Conservation (phyloP, 352 stramenopile species). For the Peronospora farinosa region DNA sequence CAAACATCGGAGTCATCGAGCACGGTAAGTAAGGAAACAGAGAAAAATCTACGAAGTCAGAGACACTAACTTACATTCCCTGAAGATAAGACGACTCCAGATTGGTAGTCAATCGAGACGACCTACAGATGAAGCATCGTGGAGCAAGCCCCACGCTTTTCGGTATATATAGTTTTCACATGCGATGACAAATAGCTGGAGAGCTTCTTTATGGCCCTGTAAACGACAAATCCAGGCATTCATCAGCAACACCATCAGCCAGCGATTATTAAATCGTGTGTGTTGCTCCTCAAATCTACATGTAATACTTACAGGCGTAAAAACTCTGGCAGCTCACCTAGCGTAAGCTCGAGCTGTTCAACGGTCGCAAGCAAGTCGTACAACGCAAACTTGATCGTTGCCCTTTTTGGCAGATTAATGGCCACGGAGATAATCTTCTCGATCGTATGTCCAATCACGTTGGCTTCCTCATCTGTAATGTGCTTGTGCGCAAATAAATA, state of each 20-base stretch:
- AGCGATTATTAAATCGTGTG: background rate
- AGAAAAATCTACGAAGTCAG: background rate
- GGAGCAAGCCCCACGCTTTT: background rate
- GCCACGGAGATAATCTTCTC: slow-evolving; percentile 17
- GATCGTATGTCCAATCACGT: slow-evolving; percentile 20
- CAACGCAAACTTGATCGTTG: slow-evolving; percentile 19
- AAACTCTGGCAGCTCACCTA: slow-evolving; percentile 15
- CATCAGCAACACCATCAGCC: slow-evolving; percentile 1
- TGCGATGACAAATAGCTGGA: slow-evolving; percentile 11
- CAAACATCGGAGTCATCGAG: background rate
- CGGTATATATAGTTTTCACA: background rate
- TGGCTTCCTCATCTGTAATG: slow-evolving; percentile 13
- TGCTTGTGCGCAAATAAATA: slow-evolving; percentile 29
- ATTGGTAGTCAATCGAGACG: background rate
- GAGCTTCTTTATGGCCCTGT: slow-evolving; percentile 8
- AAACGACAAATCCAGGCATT: background rate
- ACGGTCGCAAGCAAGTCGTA: slow-evolving; percentile 17
- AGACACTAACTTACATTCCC: background rate
- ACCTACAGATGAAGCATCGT: slow-evolving; percentile 4
- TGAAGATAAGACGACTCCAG: background rate
- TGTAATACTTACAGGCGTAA: slow-evolving; percentile 22
- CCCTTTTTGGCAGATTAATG: slow-evolving; percentile 14
- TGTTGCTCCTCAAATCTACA: background rate
- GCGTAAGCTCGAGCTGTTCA: slow-evolving; percentile 17
- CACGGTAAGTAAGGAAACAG: background rate